Evolutionary conservation across 2,329 filamentous ascomycete species (phyloP).

Genomic region (Aspergillus udagawae): DNA sequence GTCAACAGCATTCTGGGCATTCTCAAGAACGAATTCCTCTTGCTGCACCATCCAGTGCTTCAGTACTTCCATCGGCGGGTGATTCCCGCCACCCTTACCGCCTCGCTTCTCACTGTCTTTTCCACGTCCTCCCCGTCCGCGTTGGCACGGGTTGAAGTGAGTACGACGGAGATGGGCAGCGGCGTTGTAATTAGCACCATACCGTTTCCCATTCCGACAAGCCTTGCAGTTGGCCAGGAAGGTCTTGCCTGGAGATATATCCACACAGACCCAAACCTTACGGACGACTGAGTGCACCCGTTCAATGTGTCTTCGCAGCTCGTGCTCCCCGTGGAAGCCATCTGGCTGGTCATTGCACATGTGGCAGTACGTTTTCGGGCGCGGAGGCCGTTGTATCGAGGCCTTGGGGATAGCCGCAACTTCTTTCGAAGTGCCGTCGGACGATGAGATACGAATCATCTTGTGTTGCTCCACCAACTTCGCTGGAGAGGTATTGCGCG

Average conservation of each 20-base stretch:
- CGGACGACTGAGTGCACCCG: conserved; percentile 61
- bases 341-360: conserved; percentile 68
- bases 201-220: conserved; percentile 71
- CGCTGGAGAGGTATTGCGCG: conserved; percentile 27
- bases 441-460: conserved; percentile 50
- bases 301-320: conserved; percentile 65
- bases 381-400: conserved; percentile 61
- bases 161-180: conserved; percentile 83
- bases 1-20: conserved; percentile 24
- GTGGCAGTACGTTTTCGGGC: conserved; percentile 67
- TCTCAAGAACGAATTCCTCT: conserved; percentile 44
- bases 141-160: conserved; percentile 73
- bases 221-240: conserved; percentile 79
- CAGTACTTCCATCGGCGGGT: conserved; percentile 57
- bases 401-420: conserved; percentile 54
- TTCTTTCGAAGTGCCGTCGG: conserved; percentile 52
- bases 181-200: conserved; percentile 91
- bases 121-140: conserved; percentile 50
- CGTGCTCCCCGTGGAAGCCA: conserved; percentile 83
- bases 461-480: conserved; percentile 38
- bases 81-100: conserved; percentile 59
- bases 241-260: conserved; percentile 55
- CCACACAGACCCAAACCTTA: conserved; percentile 61
- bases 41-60: conserved; percentile 60
- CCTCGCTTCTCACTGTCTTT: conserved; percentile 58